Conservation (phyloP, 208 protist species). For the Crithidia expoeki region DNA sequence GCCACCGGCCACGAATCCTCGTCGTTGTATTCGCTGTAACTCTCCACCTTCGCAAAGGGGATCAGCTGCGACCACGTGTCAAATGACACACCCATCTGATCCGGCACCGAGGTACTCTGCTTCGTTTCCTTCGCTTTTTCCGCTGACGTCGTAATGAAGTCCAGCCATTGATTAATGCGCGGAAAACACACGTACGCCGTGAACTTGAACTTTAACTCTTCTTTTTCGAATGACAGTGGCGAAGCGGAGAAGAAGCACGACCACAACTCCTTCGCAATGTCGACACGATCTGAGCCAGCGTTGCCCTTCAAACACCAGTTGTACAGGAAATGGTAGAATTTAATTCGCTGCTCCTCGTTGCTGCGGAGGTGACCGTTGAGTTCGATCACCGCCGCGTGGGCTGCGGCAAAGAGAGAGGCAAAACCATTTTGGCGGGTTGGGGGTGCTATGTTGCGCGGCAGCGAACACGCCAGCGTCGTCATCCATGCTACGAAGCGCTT, state of each 20-base stretch:
- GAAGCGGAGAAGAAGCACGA: conserved; percentile 53
- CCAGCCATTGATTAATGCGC: conserved; percentile 55
- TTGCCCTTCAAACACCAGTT: conserved; percentile 49
- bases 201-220: conserved; percentile 27
- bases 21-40: conserved; percentile 63
- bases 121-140: conserved; percentile 18
- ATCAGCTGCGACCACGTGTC: conserved; percentile 82
- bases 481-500: conserved; percentile 50
- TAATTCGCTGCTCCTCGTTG: conserved; percentile 32
- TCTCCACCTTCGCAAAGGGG: conserved; percentile 52
- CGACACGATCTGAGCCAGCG: conserved; percentile 28
- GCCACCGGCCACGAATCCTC: conserved; percentile 80
- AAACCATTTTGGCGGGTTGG: conserved; percentile 27
- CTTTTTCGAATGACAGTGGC: conserved; percentile 23
- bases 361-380: conserved; percentile 33
- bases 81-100: conserved; percentile 39
- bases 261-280: conserved; percentile 75
- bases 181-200: conserved; percentile 55
- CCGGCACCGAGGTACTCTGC: conserved; percentile 16
- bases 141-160: conserved; percentile 41
- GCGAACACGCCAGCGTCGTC: conserved; percentile 19
- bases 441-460: conserved; percentile 16
- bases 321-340: conserved; percentile 71
- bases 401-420: conserved; percentile 36
- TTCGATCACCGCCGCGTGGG: conserved; percentile 24